Conservation (phyloP, 495 filamentous ascomycete species). For the Penicillium nucicola region DNA sequence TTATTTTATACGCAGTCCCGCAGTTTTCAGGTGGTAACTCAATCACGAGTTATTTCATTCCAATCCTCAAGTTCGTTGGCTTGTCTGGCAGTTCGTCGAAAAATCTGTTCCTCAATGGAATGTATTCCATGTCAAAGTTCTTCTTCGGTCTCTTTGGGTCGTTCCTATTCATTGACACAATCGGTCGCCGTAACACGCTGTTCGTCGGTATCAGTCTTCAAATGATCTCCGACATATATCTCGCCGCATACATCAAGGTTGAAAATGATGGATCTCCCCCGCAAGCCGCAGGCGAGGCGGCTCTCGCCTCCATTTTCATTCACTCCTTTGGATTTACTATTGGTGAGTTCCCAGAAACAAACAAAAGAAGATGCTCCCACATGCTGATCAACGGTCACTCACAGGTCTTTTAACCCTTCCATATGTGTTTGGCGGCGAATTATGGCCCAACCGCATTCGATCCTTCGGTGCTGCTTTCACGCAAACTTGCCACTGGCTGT, state of each 20-base stretch:
- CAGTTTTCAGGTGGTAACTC: conserved; percentile 29
- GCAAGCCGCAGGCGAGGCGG: conserved; percentile 2
- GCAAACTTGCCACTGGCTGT: conserved; percentile 20
- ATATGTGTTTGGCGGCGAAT: conserved; percentile 17
- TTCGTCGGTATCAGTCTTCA: conserved; percentile 13
- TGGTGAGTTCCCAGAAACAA: too few relatives aligned
- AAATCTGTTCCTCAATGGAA: conserved; percentile 16
- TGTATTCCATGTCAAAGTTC: conserved; percentile 25
- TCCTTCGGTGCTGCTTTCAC: conserved; percentile 17
- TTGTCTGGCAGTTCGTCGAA: background rate
- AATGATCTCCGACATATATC: conserved; percentile 16
- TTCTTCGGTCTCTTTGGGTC: conserved; percentile 25
- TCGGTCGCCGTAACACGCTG: conserved; percentile 15
- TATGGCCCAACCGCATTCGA: conserved; percentile 22
- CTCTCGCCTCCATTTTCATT: conserved; percentile 12
- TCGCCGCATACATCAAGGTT: conserved; percentile 13
- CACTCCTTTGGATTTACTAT: conserved; percentile 16
- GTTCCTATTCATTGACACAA: conserved; percentile 15
- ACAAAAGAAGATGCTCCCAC: too few relatives aligned
- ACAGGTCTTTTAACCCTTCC: conserved; percentile 17
- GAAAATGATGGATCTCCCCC: background rate
- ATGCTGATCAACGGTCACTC: background rate
- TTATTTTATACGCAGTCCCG: conserved; percentile 20
- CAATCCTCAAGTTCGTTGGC: conserved; percentile 9
- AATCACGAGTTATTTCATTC: conserved; percentile 18